Conservation (phyloP, 163 green algal species). For the Coccomyxa subellipsoidea region DNA sequence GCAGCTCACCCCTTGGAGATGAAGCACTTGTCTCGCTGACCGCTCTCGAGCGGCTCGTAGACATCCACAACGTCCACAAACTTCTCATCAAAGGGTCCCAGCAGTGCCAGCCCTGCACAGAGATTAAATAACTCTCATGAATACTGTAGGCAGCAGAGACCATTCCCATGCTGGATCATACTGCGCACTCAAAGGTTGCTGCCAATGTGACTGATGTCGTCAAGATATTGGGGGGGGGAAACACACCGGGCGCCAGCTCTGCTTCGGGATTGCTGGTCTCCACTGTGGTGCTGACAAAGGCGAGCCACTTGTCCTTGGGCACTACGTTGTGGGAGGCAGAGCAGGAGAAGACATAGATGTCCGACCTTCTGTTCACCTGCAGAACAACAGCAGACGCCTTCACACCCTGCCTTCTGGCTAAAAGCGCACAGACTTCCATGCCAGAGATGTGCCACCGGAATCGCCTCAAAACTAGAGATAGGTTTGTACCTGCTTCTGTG, state of each 20-base stretch:
- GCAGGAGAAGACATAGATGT: slow-evolving; percentile 99
- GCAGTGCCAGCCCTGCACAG: slow-evolving; percentile 84
- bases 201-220: no score
- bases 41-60: slow-evolving; percentile 76
- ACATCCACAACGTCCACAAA: slow-evolving; percentile 91
- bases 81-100: slow-evolving; percentile 91
- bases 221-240: not conserved
- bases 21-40: slow-evolving; percentile 76
- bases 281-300: slow-evolving; percentile 94
- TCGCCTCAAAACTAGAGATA: not conserved
- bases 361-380: slow-evolving; percentile 68
- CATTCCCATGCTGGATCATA: no score
- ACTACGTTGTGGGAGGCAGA: slow-evolving; percentile 81
- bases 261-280: slow-evolving; percentile 82
- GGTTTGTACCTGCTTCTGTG: slow-evolving; percentile 82
- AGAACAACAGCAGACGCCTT: not conserved
- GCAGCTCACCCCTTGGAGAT: slow-evolving; percentile 87
- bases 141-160: no score
- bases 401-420: no score
- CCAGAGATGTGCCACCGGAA: not conserved
- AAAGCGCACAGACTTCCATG: no score
- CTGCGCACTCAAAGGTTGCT: no score
- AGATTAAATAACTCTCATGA: no score
- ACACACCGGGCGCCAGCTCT: slow-evolving; percentile 50
- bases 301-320: slow-evolving; percentile 91